Percentiles rank a stretch among this genome's conserved stretches.
phyloP scores from a whole-genome alignment of 2,329 filamentous ascomycete genomes.

The Rugonectria rugulosa region DNA sequence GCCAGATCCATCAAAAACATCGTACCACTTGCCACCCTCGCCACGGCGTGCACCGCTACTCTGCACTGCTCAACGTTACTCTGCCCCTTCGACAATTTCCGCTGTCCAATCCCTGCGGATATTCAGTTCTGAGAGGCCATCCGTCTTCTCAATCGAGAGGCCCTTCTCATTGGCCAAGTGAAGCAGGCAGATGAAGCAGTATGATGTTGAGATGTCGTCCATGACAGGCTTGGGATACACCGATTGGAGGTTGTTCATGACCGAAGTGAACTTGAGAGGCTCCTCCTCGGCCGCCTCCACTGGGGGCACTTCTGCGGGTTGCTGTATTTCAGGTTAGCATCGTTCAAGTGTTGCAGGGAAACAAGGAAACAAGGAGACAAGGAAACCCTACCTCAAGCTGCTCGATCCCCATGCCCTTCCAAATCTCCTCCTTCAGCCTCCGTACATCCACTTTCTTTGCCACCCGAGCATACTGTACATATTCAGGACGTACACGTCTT shows the following conservation, averaged over 20 bases:
- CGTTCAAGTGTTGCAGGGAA: neutral
- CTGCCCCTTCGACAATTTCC: constrained; percentile 57
- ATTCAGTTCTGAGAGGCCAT: constrained; percentile 64
- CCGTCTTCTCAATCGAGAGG: constrained; percentile 73
- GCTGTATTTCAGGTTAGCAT: constrained; percentile 27
- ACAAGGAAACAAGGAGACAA: neutral
- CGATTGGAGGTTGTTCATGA: constrained; percentile 87
- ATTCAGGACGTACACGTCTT: constrained; percentile 69
- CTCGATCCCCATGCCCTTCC: constrained; percentile 71
- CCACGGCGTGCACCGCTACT: neutral
- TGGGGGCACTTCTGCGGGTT: constrained; percentile 31
- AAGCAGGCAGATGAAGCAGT: constrained; percentile 91
- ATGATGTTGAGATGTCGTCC: constrained; percentile 92
- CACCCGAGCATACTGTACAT: constrained; percentile 73
- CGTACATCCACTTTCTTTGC: constrained; percentile 77
- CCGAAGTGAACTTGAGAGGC: constrained; percentile 82
- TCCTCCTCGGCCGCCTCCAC: constrained; percentile 50
- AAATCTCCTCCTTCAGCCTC: constrained; percentile 73
- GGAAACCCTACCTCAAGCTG: constrained; percentile 54
- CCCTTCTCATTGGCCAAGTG: constrained; percentile 95
- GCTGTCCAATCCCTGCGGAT: constrained; percentile 70
- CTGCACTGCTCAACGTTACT: too few relatives aligned
- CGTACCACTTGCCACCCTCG: neutral
- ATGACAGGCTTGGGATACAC: constrained; percentile 88
- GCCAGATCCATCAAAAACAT: constrained; percentile 1